Evolutionary conservation across 2,329 filamentous ascomycete genomes (phyloP), one percentile per base, ranked within the genome.

Genomic region (Ceratocystis alfenasii): DNA sequence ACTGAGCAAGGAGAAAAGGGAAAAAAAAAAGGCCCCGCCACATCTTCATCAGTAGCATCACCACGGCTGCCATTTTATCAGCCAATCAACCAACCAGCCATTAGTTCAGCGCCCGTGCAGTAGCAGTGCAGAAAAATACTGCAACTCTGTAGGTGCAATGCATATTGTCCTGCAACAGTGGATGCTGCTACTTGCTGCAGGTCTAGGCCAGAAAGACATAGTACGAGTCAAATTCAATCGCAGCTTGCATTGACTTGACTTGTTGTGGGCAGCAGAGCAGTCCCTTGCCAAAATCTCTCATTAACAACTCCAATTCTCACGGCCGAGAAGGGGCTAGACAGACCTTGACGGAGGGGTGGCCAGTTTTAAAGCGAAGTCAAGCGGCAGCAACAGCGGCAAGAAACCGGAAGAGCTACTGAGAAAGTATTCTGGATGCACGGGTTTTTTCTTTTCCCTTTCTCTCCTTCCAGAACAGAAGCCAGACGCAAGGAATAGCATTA

Each of bases 381-480:
- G 10, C 36, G 10, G 12, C 36, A 41, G 36, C 36, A 41, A 41
- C 36, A 4, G 3, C 36, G 36, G 36, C 36, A 41, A 41, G 36
- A 15, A 41, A 41, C 36, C 3, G 36, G 12, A 41, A 12, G 12
- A 12, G 36, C 36, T 41, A 41, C 10, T 41, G 36, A 3, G 36
- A 12, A 41, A 12, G 36, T 10, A 41, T 10, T 41, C 12, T 41
- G 36, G 5, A 30, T 30, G 22, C 17, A 57, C 5, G 53, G 53
- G 12, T 22, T 57, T 55, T 55, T 55, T 55, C 2, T 5, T 3
- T 25, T 28, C 25, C 5, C 22, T 30, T 57, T 28, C 30, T 57
- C 53, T 57, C 12, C n/a, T 57, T 57, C 53, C 17, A 50, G 48
- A 50, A 50, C n/a, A 50, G 48, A 50, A 41, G 48, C n/a, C 48